Base-by-base conservation (phyloP, 208 protist species). In the Giardia muris region DNA sequence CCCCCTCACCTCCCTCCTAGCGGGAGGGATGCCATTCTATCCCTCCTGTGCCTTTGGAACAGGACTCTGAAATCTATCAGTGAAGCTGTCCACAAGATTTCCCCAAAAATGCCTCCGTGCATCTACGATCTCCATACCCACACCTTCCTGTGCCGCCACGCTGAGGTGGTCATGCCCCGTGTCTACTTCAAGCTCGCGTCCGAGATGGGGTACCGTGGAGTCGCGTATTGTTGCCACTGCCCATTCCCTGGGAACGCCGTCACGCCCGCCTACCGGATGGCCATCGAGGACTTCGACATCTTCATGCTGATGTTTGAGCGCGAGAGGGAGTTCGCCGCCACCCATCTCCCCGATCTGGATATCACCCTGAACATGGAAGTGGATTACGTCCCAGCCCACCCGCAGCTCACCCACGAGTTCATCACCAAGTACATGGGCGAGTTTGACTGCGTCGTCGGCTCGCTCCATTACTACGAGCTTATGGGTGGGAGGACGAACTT, bases 121-220 rank as follows among this genome's bases (percentile, higher is more conserved):
- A 76, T 89, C 45, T 89, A 89, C 48, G 87, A 90, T n/a, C n/a
- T 22, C 43, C 87, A 90, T n/a, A 47, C 87, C 10, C 87, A 90
- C 45, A 90, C 87, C 2, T 90, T 47, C 48, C 45, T 90, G n/a
- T 90, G 87, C 45, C 42, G 45, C 2, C 45, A 47, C 48, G 87
- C 87, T 90, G 87, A 90, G n/a, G 48, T 48, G 87, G 43, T 90
- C 1, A 2, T 90, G 1, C 87, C 87, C 19, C 2, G 43, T 4
- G 2, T 90, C 2, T 90, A 47, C 45, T 45, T 47, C n/a, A 45
- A 22, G 1, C 2, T 90, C 0, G 87, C 87, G 42, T 4, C n/a
- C 43, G 87, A 22, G 87, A 67, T 47, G 44, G 2, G 45, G 48
- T 47, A 47, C 1, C 0, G n/a, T 43, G 87, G 43, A 39, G 42